Percentiles rank a stretch among this genome's conserved stretches.
Evolutionary conservation across 164 flowering plant species (phyloP).

Genomic region (Brasenia schreberi): DNA sequence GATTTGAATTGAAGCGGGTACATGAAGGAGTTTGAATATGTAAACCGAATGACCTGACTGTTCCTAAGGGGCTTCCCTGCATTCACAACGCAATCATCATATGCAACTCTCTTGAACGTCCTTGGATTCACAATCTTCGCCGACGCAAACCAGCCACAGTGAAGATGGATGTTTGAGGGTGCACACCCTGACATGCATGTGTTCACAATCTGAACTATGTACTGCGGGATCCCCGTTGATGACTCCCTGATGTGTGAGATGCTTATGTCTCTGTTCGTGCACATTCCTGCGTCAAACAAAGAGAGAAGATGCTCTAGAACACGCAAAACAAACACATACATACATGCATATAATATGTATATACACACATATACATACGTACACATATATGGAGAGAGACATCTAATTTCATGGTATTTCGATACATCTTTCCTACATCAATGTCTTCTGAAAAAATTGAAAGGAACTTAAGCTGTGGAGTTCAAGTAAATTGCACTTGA

Average conservation of each 20-base stretch:
- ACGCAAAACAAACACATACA: no score
- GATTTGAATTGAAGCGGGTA: constrained; percentile 51
- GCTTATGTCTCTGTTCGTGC: constrained; percentile 47
- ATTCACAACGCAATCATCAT: constrained; percentile 60
- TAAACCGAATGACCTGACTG: constrained; percentile 35
- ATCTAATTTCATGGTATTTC: no score
- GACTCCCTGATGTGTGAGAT: constrained; percentile 45
- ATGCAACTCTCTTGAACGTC: constrained; percentile 44
- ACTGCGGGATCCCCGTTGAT: constrained; percentile 50
- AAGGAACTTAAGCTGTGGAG: no score
- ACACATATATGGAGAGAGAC: no score
- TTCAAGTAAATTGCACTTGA: no score
- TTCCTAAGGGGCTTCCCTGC: constrained; percentile 33
- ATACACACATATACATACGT: no score
- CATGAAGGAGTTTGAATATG: constrained; percentile 55
- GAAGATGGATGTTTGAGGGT: constrained; percentile 47
- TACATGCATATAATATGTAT: no score
- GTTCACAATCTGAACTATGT: constrained; percentile 45
- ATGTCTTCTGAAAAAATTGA: no score
- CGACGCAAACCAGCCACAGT: constrained; percentile 69
- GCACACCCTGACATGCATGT: constrained; percentile 42
- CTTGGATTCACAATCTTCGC: constrained; percentile 43
- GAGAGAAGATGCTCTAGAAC: neutral
- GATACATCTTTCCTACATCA: no score
- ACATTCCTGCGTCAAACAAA: constrained; percentile 15